Base-by-base conservation (phyloP, 305 asterid species). In the Fraxinus sp. region DNA sequence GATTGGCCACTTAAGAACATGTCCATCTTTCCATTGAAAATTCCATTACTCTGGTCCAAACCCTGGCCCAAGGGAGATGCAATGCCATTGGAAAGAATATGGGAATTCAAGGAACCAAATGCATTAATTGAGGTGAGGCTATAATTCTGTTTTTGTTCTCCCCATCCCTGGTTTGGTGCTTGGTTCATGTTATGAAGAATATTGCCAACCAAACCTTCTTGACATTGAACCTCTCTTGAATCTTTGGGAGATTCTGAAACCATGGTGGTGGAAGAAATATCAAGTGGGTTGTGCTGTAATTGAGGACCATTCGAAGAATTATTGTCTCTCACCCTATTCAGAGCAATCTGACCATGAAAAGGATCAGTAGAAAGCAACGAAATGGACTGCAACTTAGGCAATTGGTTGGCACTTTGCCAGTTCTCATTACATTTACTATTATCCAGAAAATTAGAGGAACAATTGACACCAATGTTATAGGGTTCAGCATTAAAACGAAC, bases 401-500 rank as follows among this genome's bases (percentile, higher is more conserved):
- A 77, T 79, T 87, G 92, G 80, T 78, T 64, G 41, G 91, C 80
- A 84, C 78, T 79, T 74, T 70, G 86, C 88, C 87, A 83, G 74
- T 41, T 82, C 76, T 83, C 88, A 30, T 81, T 83, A 73, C 73
- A 75, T 86, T 86, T 84, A 74, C 88, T 80, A 24, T 79, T 86
- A 83, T 87, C 89, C 78, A 84, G 62, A 46, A 92, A 83, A 83
- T 79, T 87, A 11, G 92, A 77, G 64, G 95, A 81, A 62, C 86
- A 77, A 76, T 76, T 79, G 79, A 86, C 81, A 70, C 89, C 87
- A 26, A 81, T 80, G 71, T 83, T 80, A 74, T 87, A 90, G 1
- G 90, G 70, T 57, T 89, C 94, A 3, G 90, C 75, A 88, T 83
- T 85, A 79, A 93, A 88, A 7, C 92, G 79, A 72, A 86, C 84